phyloP scores from a whole-genome alignment of 2,329 filamentous ascomycete genomes.

The Trichoderma koningii region DNA sequence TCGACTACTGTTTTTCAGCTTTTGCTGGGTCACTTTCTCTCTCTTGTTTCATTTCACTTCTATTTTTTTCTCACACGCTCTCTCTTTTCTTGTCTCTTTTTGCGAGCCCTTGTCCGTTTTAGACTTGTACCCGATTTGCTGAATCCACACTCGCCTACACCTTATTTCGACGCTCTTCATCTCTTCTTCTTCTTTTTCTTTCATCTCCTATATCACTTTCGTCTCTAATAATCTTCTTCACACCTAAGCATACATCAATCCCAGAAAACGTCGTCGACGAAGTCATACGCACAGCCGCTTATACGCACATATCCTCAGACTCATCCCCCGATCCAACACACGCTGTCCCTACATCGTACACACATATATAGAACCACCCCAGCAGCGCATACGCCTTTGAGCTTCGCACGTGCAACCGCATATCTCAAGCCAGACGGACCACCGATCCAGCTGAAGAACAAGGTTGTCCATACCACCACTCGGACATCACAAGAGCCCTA shows the following conservation, averaged over 20 bases:
- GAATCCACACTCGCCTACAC: conserved; percentile 1
- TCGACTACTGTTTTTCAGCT: not conserved
- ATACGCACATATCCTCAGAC: too few relatives aligned
- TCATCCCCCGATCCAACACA: not conserved
- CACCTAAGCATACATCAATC: not conserved
- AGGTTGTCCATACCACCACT: not conserved
- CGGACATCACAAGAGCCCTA: conserved; percentile 13
- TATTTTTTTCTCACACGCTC: not conserved
- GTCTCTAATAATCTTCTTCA: not conserved
- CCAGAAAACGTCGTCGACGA: too few relatives aligned
- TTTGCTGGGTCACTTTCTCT: not conserved
- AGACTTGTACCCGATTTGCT: not conserved
- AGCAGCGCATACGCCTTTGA: not conserved
- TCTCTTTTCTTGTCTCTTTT: not conserved
- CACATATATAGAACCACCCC: not conserved
- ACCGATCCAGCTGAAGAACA: too few relatives aligned
- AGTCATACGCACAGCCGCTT: too few relatives aligned
- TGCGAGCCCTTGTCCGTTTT: not conserved
- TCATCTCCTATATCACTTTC: not conserved
- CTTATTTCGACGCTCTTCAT: not conserved
- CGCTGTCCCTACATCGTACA: not conserved
- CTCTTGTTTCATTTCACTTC: not conserved
- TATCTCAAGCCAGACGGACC: not conserved
- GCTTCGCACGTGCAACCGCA: not conserved
- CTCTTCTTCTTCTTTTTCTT: not conserved